Base-by-base conservation (phyloP, 2,329 filamentous ascomycete genomes). In the Penicillium sclerotiorum region DNA sequence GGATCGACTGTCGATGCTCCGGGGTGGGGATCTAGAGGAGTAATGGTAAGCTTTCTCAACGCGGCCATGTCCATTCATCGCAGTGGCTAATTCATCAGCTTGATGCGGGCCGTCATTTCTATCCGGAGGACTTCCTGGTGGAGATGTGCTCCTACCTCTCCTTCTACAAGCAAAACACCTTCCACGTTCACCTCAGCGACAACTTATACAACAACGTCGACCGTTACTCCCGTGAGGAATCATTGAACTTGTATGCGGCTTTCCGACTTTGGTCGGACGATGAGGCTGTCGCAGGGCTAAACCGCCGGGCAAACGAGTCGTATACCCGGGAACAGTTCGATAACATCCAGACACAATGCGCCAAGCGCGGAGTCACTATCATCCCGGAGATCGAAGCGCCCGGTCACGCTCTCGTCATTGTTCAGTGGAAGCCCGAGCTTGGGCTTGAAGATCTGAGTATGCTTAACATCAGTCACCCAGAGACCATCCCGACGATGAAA, bases 331-430 rank as follows among this genome's bases (percentile, higher is more conserved):
- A 66, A 0, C 73, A 81, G 8, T 83, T 81, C 52, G 77, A 80
- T 18, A 65, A 74, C 2, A 73, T 85, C 5, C 80, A 85, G 55
- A 58, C 63, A 0, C 67, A 73, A 35, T 85, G 82, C 54, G 81
- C 76, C 0, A 65, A 73, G 1, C 73, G 81, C 3, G 82, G 82
- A 5, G 77, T 85, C 1, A 83, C 81, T 0, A 67, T 85, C 1
- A 72, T 84, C 3, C 81, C 82, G 0, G 82, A 85, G 61, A 82
- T 85, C 21, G 82, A 85, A 60, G 75, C 80, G 0, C 82, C 82
- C 0, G 82, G 81, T 0, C 82, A 85, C 50, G 76, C 78, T 1
- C 66, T 85, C 1, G 75, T 76, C 5, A 76, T 85, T 18, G 78
- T 78, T 1, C 80, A 84, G 55, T 84, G 82, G 81, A 81, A 79